phyloP scores from a whole-genome alignment of 116 monocot genomes.

The Thalassia testudinum region DNA sequence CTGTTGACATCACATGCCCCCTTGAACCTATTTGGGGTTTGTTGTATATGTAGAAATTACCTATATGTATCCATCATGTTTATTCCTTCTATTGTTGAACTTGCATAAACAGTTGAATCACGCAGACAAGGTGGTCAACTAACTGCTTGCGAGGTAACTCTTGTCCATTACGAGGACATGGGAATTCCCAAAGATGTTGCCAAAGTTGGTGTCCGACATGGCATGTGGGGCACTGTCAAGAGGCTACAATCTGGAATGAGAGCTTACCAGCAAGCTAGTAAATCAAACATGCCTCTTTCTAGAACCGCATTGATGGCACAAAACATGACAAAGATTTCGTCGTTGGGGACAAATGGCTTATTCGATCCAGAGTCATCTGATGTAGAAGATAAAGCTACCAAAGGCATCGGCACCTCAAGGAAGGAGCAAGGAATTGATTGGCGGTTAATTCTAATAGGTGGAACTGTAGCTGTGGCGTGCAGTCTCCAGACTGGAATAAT shows the following conservation, averaged over 20 bases:
- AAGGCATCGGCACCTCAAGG: not conserved
- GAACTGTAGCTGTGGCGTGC: slow-evolving; percentile 46
- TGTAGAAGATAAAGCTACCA: not conserved
- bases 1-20: no score
- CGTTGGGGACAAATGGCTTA: not conserved
- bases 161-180: slow-evolving; percentile 95
- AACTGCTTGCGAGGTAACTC: slow-evolving; percentile 75
- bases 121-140: slow-evolving; percentile 58
- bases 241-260: slow-evolving; percentile 87
- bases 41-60: no score
- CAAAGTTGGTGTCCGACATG: slow-evolving; percentile 79
- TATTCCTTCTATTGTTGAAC: no score
- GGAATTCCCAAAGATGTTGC: slow-evolving; percentile 92
- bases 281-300: slow-evolving; percentile 30
- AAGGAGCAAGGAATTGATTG: slow-evolving; percentile 41
- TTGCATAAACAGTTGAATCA: slow-evolving; percentile 48
- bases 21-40: no score
- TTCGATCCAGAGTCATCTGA: slow-evolving; percentile 9
- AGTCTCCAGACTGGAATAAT: slow-evolving; percentile 50
- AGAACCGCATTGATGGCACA: slow-evolving; percentile 44
- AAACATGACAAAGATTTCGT: slow-evolving; percentile 33
- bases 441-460: slow-evolving; percentile 79
- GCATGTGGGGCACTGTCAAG: slow-evolving; percentile 96
- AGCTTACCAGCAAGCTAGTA: slow-evolving; percentile 51
- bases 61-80: no score